Base-by-base conservation (phyloP, 106 monocot species). In the Acorus gramineus region DNA sequence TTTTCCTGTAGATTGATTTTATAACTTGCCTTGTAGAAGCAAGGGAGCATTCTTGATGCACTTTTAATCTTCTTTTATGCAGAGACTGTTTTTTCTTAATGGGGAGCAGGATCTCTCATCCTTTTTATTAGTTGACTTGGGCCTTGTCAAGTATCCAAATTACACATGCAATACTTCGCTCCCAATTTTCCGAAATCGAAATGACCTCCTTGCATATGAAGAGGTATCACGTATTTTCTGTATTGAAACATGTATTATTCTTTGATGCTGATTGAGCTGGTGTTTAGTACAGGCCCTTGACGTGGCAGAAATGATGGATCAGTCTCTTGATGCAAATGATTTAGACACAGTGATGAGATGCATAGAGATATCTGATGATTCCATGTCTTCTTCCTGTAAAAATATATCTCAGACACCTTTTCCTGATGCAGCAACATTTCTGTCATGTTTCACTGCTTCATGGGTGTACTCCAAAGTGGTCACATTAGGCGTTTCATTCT, bases 11-110 rank as follows among this genome's bases (percentile, higher is more conserved):
- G 0, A 28, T 28, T 28, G 28, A 28, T 28, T 28, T 28, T 28
- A 62, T 47, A 51, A 47, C 5, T 52, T 53, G 9, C 45, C 63
- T 47, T 56, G 3, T 45, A 8, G 5, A 3, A 49, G 47, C 13
- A 48, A 6, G 13, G 1, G 53, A 4, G 7, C 50, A 42, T 64
- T 44, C 47, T 63, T 14, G 0, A 4, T 43, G 53, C 8, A 3
- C 47, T 46, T 59, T 50, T 48, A 58, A 49, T 12, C 49, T 53
- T 13, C 61, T 72, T 70, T 62, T 70, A 55, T 69, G 61, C 77
- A 92, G 98, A 85, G 92, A 44, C 79, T 98, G 5, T 98, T 98
- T 81, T 98, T 92, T 71, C 88, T 98, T 4, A 92, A 88, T 59
- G 83, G 98, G 45, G 88, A 92, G 68, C 98, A 98, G 72, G 92